A percentile compares a stretch with the other conserved stretches of the same genome.
Evolutionary conservation across 1,139 yeast genomes (phyloP).

Genomic region (Suhomyces yuchorum): DNA sequence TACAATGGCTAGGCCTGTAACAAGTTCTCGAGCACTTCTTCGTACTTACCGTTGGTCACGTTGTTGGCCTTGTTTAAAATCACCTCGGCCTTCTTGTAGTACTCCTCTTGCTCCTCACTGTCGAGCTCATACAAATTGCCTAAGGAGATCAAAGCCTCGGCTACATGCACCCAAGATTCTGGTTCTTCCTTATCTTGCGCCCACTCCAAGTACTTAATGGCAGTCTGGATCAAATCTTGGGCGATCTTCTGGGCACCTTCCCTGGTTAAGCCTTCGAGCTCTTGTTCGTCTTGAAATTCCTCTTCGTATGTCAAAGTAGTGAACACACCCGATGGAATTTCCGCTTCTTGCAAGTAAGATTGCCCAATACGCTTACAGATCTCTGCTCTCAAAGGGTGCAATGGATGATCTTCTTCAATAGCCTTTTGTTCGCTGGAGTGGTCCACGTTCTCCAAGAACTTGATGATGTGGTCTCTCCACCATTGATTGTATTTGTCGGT

Average conservation of each 20-base stretch:
- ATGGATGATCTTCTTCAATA: slow-evolving; percentile 13
- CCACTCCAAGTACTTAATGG: slow-evolving; percentile 55
- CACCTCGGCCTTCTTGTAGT: slow-evolving; percentile 68
- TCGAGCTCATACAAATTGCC: slow-evolving; percentile 74
- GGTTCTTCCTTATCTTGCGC: slow-evolving; percentile 77
- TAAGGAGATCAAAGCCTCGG: slow-evolving; percentile 79
- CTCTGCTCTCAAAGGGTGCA: slow-evolving; percentile 30
- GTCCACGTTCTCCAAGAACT: slow-evolving; percentile 43
- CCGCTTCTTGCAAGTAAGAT: slow-evolving; percentile 63
- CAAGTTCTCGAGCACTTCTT: slow-evolving; percentile 56
- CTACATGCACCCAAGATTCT: slow-evolving; percentile 75
- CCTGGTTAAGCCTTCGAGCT: slow-evolving; percentile 42
- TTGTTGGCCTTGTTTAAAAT: slow-evolving; percentile 66
- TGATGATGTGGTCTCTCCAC: slow-evolving; percentile 57
- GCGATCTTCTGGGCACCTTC: slow-evolving; percentile 54
- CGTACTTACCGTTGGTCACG: slow-evolving; percentile 73
- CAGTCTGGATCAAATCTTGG: slow-evolving; percentile 50
- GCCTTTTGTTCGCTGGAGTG: slow-evolving; percentile 15
- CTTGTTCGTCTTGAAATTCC: slow-evolving; percentile 44
- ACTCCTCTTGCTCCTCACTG: slow-evolving; percentile 61
- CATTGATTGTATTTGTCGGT: slow-evolving; percentile 50
- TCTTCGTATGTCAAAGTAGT: slow-evolving; percentile 60
- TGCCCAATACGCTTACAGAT: slow-evolving; percentile 60
- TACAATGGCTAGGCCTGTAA: slow-evolving; percentile 9
- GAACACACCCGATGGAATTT: slow-evolving; percentile 57